Conservation (phyloP, 192 early-diverging fungal species). For the Umbelopsis sp. region DNA sequence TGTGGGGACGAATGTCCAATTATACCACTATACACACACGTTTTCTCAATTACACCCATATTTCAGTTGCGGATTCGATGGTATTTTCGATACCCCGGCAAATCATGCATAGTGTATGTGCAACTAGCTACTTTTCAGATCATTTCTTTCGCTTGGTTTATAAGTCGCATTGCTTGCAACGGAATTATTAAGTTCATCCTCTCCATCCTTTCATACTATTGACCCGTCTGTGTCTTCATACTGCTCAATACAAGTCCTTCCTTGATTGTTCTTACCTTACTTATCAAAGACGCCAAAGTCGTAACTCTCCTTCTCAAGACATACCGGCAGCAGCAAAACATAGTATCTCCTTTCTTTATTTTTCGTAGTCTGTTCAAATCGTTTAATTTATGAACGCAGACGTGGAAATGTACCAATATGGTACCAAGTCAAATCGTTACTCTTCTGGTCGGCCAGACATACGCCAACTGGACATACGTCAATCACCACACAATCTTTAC, state of each 20-base stretch:
- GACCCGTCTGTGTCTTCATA: no score
- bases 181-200: not conserved
- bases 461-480: not conserved
- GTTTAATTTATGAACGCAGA: conserved; percentile 3
- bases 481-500: not conserved
- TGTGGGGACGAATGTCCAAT: conserved; percentile 9
- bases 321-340: not conserved
- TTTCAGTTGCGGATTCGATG: not conserved
- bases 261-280: no score
- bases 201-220: not conserved
- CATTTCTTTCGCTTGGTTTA: not conserved
- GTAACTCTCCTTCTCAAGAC: not conserved
- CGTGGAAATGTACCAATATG: not conserved
- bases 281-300: no score
- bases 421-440: not conserved
- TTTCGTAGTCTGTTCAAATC: not conserved
- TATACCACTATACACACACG: not conserved
- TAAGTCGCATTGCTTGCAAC: not conserved
- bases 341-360: not conserved
- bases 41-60: not conserved
- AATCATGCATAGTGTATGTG: conserved; percentile 13
- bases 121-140: conserved; percentile 16
- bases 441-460: not conserved
- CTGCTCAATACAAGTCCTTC: no score
- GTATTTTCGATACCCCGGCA: not conserved